Evolutionary conservation across 2,329 filamentous ascomycete genomes (phyloP), one percentile per base, ranked within the genome.

Genomic region (Penicillium nordicum): DNA sequence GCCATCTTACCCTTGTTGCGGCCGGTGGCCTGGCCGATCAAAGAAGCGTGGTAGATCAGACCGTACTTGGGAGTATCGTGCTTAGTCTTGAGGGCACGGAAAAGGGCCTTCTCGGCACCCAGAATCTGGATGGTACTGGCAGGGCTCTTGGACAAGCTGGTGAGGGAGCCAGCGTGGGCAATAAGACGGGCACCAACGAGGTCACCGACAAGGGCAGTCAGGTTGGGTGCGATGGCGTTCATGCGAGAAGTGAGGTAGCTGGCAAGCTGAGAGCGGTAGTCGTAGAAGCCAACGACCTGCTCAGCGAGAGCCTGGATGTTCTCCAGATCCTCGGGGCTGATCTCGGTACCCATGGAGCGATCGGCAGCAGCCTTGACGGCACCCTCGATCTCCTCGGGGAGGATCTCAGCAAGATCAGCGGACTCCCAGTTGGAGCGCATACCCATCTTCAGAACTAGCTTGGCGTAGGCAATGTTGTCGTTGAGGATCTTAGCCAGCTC

Each of bases 1-100:
- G 94, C 94, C 71, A 99, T 96, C 83, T 99, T 99, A 69, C 94
- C 94, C 87, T 99, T 99, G 82, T 97, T 97, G 81, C 91, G 93
- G 69, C 94, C 94, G 21, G 90, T 96, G 30, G 94, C 94, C 79
- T 99, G 94, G 43, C 94, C 95, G 63, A 99, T 95, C 44, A 99
- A 84, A 29, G 90, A 94, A 47, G 90, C 89, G 77, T 96, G 89
- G 79, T 94, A 95, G 74, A 95, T 90, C 63, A 96, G 83, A 83
- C 94, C 94, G 70, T 97, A 99, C 79, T 97, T 99, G 72, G 94
- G 94, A 38, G 94, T 99, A 72, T 97, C 92, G 77, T 97, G 93
- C 84, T 99, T 97, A 48, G 94, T 99, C 85, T 99, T 99, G 62
- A 99, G 83, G 21, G 94, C 94, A 71, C 94, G 88, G 88, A 99